Evolutionary conservation across 257 asterid species (phyloP).

Genomic region (Solanum sitiens): DNA sequence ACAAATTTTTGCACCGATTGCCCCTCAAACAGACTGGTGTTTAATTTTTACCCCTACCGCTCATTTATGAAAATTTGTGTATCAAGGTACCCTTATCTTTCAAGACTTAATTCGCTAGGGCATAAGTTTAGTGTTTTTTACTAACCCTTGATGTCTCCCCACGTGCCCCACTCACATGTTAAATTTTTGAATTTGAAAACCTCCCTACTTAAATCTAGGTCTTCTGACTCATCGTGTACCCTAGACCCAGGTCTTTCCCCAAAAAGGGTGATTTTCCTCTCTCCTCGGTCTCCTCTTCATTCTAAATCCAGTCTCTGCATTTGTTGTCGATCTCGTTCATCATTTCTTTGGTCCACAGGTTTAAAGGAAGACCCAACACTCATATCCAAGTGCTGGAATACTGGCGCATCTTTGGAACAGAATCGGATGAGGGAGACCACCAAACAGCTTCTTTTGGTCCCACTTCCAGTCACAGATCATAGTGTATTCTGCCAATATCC

Average conservation of each 20-base stretch:
- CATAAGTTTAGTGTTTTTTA: too few species aligned
- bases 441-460: neutral
- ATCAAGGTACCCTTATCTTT: too few species aligned
- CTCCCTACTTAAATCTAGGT: neutral
- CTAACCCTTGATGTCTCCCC: neutral
- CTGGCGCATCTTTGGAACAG: neutral
- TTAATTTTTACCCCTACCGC: too few species aligned
- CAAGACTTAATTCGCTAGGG: too few species aligned
- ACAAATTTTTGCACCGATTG: too few species aligned
- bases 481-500: neutral
- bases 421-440: neutral
- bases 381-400: neutral
- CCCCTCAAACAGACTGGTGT: too few species aligned
- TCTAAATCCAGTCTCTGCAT: neutral
- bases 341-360: neutral
- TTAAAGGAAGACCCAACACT: neutral
- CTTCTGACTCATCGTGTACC: neutral
- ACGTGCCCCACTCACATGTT: neutral
- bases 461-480: neutral
- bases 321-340: neutral
- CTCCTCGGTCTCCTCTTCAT: neutral
- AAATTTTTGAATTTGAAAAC: neutral
- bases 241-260: neutral
- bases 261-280: neutral
- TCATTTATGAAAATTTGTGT: too few species aligned